Evolutionary conservation across 495 filamentous ascomycete genomes (phyloP).

Genomic region (Saxophila tyrrhenica): DNA sequence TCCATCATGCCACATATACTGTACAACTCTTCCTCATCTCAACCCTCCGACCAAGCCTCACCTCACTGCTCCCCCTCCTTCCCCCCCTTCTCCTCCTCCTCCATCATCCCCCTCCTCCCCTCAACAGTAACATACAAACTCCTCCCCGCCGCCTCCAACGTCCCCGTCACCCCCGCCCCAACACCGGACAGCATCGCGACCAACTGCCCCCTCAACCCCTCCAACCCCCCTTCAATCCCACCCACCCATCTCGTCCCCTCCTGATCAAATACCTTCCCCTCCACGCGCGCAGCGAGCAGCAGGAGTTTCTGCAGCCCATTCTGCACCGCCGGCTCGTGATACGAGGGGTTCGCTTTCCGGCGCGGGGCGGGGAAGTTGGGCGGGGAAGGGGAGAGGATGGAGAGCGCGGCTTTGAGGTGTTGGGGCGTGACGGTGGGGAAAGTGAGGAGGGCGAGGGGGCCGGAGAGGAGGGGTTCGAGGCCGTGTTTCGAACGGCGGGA

Average conservation of each 20-base stretch:
- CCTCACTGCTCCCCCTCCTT: slow-evolving; percentile 1
- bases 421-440: slow-evolving; percentile 73
- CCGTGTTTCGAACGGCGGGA: slow-evolving; percentile 37
- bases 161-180: slow-evolving; percentile 58
- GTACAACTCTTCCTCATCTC: no score
- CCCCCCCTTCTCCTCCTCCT: slow-evolving; percentile 53
- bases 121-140: slow-evolving; percentile 77
- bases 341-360: slow-evolving; percentile 61
- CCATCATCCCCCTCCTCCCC: slow-evolving; percentile 60
- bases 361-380: slow-evolving; percentile 65
- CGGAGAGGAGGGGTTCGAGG: slow-evolving; percentile 65
- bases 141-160: slow-evolving; percentile 64
- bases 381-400: slow-evolving; percentile 57
- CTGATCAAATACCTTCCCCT: slow-evolving; percentile 70
- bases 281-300: slow-evolving; percentile 71
- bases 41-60: neutral
- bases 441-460: slow-evolving; percentile 67
- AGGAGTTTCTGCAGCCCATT: slow-evolving; percentile 74
- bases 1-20: no score
- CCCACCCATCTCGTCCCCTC: slow-evolving; percentile 74
- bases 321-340: slow-evolving; percentile 66
- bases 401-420: slow-evolving; percentile 67
- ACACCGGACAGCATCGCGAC: slow-evolving; percentile 64
- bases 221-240: slow-evolving; percentile 69
- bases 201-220: slow-evolving; percentile 70